phyloP scores from a whole-genome alignment of 805 yeast genomes.

The Yamadazyma kitorensis region DNA sequence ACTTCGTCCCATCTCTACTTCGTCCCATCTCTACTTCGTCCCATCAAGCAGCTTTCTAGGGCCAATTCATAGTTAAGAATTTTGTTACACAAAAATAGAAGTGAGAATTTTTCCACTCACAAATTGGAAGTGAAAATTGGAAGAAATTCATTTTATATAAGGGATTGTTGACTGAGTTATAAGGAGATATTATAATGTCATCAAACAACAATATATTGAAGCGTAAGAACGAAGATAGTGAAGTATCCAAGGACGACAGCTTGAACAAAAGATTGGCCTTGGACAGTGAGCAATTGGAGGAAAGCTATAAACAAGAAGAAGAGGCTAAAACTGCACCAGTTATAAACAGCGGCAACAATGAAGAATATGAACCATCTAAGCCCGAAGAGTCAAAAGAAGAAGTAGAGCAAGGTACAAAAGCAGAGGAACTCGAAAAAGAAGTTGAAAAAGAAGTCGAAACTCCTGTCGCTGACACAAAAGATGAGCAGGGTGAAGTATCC shows the following conservation, averaged over 20 bases:
- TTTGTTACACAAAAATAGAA: too few species aligned
- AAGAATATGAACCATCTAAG: conserved; percentile 2
- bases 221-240: conserved; percentile 65
- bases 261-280: conserved; percentile 67
- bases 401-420: neutral
- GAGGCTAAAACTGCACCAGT: conserved; percentile 12
- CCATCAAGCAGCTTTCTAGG: too few species aligned
- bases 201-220: conserved; percentile 40
- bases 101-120: too few species aligned
- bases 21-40: too few species aligned
- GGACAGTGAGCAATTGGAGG: conserved; percentile 57
- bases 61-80: too few species aligned
- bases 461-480: neutral
- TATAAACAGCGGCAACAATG: conserved; percentile 3
- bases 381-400: conserved; percentile 1
- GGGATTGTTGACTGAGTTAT: too few species aligned
- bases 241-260: conserved; percentile 42
- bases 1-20: too few species aligned
- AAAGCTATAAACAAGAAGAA: conserved; percentile 28
- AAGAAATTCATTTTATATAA: too few species aligned
- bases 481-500: neutral
- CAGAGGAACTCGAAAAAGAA: neutral
- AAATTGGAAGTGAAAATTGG: too few species aligned
- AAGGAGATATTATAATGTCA: too few species aligned
- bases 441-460: neutral